Conservation (phyloP, 352 stramenopile species). For the Phytopythium boreale region DNA sequence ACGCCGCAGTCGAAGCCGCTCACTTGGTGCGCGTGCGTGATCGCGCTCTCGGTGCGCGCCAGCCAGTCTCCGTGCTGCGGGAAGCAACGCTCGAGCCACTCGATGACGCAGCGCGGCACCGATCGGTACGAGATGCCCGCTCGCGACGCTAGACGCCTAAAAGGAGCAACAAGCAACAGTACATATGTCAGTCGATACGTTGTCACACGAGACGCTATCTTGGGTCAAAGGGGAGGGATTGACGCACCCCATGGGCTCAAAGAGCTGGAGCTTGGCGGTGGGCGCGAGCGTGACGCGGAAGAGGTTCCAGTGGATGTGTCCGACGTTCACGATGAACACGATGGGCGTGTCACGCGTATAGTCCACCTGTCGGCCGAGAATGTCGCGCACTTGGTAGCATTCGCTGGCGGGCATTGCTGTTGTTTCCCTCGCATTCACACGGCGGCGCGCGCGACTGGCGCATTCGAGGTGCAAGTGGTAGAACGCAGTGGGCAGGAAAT, state of each 20-base stretch:
- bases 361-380: constrained; percentile 64
- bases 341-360: constrained; percentile 53
- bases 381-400: constrained; percentile 53
- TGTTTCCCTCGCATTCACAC: constrained; percentile 12
- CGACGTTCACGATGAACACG: constrained; percentile 83
- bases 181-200: not conserved
- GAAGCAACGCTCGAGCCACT: constrained; percentile 84
- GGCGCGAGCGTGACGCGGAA: constrained; percentile 76
- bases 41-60: constrained; percentile 54
- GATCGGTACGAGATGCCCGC: constrained; percentile 68
- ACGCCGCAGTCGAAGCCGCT: constrained; percentile 90
- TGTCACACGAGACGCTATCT: not conserved
- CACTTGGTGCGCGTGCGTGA: constrained; percentile 82
- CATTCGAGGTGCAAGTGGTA: constrained; percentile 59
- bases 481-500: constrained; percentile 88
- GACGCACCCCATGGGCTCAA: constrained; percentile 83
- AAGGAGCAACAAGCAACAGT: not conserved
- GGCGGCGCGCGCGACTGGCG: constrained; percentile 7
- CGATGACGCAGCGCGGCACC: constrained; percentile 72
- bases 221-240: not conserved
- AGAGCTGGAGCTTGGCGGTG: constrained; percentile 74
- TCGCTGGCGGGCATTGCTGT: constrained; percentile 2
- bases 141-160: constrained; percentile 40
- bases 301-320: constrained; percentile 87
- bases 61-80: constrained; percentile 61